These are phyloP conservation scores for Exophiala calicioides DNA, from an alignment of 2,329 filamentous ascomycete genomes.

Conservation along the genomic window DNA sequence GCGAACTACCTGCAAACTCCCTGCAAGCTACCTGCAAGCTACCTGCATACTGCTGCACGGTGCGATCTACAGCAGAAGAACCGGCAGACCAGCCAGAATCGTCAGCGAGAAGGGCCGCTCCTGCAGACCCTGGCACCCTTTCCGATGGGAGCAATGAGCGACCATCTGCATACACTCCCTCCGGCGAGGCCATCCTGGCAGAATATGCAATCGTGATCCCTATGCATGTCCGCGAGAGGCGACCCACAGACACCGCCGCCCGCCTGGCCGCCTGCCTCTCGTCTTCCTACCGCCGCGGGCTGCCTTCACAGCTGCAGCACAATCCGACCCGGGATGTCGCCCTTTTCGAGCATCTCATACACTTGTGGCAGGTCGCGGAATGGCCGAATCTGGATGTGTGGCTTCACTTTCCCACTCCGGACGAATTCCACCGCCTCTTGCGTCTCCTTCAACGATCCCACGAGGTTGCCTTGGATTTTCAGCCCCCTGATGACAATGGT, in stretches of 20 bases:
- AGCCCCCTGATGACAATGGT: conserved; percentile 50
- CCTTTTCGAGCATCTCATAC: conserved; percentile 49
- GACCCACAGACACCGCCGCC: background rate
- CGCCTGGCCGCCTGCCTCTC: too few relatives aligned
- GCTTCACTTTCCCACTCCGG: conserved; percentile 44
- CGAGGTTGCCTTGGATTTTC: conserved; percentile 46
- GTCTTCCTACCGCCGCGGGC: background rate
- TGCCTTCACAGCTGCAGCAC: conserved; percentile 39
- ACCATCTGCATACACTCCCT: too few relatives aligned
- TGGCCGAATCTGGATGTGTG: conserved; percentile 43
- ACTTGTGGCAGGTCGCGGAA: conserved; percentile 46
- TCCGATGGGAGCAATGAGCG: too few relatives aligned
- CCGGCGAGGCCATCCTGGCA: too few relatives aligned
- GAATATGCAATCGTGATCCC: too few relatives aligned
- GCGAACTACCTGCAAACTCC: conserved; percentile 14
- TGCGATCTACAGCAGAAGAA: too few relatives aligned
- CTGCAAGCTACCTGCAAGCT: too few relatives aligned
- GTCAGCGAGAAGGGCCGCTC: too few relatives aligned
- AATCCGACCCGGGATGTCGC: conserved; percentile 45
- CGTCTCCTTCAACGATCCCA: conserved; percentile 49
- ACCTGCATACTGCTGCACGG: too few relatives aligned
- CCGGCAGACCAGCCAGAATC: too few relatives aligned
- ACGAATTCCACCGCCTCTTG: conserved; percentile 50
- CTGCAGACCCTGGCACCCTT: too few relatives aligned
- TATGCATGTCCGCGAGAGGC: too few relatives aligned